Conservation (phyloP, 345 rosid genomes). For the Syzygium aqueum region DNA sequence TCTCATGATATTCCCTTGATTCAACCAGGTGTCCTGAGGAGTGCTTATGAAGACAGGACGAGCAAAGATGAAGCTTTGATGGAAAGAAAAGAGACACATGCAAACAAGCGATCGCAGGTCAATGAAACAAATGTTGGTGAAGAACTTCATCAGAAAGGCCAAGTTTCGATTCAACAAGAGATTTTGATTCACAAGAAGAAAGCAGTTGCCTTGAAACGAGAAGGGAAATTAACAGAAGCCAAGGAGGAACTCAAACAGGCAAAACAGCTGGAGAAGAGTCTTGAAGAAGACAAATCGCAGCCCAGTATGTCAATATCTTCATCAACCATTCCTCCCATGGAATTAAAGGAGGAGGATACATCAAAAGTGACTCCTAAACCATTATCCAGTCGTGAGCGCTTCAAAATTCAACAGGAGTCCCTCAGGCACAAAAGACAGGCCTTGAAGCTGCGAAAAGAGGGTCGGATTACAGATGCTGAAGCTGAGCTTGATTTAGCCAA, state of each 20-base stretch:
- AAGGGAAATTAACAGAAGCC: constrained; percentile 79
- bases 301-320: constrained; percentile 9
- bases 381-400: constrained; percentile 72
- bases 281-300: constrained; percentile 23
- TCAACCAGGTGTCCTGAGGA: neutral
- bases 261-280: constrained; percentile 63
- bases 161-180: constrained; percentile 39
- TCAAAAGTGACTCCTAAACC: constrained; percentile 42
- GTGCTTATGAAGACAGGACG: neutral
- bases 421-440: constrained; percentile 81
- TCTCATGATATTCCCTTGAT: neutral
- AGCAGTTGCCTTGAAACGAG: constrained; percentile 72
- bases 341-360: constrained; percentile 29
- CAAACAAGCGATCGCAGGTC: constrained; percentile 3
- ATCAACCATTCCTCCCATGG: constrained; percentile 14
- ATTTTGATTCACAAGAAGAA: constrained; percentile 64
- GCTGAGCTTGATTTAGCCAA: constrained; percentile 87
- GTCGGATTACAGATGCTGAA: constrained; percentile 75
- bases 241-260: constrained; percentile 72
- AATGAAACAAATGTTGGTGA: constrained; percentile 12
- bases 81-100: neutral
- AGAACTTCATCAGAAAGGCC: constrained; percentile 23
- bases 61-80: neutral
- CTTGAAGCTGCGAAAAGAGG: constrained; percentile 79
- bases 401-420: constrained; percentile 84